phyloP scores from a whole-genome alignment of 2,329 filamentous ascomycete genomes.

The Colletotrichum sp. region DNA sequence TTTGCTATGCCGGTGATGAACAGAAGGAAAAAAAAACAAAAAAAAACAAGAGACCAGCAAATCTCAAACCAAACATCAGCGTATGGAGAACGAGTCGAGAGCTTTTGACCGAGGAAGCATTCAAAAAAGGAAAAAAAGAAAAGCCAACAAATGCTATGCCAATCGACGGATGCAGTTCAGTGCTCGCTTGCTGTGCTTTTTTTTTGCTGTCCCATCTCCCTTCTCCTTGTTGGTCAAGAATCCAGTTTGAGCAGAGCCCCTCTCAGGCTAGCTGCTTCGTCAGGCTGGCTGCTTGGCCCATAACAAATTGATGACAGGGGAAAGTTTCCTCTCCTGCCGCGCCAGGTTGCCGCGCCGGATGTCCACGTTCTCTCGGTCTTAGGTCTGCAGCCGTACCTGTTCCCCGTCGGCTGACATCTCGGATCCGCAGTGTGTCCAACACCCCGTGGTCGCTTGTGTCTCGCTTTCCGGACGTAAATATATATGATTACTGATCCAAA shows the following conservation, averaged over 20 bases:
- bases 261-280: neutral
- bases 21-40: neutral
- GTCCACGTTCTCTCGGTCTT: neutral
- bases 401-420: neutral
- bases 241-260: neutral
- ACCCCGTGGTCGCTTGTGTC: neutral
- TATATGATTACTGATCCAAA: neutral
- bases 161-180: neutral
- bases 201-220: neutral
- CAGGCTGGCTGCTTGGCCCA: neutral
- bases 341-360: neutral
- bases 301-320: neutral
- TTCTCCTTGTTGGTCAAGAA: neutral
- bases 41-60: neutral
- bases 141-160: neutral
- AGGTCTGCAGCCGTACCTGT: neutral
- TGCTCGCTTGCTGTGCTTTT: conserved; percentile 18
- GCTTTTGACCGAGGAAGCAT: neutral
- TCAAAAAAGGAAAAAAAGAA: neutral
- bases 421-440: neutral
- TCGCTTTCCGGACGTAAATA: neutral
- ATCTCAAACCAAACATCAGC: neutral
- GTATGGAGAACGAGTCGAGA: neutral
- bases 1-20: conserved; percentile 10
- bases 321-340: neutral